Percentiles rank a stretch among this genome's conserved stretches.
Conservation (phyloP, 2,329 filamentous ascomycete species). For the Diaporthe sp. region DNA sequence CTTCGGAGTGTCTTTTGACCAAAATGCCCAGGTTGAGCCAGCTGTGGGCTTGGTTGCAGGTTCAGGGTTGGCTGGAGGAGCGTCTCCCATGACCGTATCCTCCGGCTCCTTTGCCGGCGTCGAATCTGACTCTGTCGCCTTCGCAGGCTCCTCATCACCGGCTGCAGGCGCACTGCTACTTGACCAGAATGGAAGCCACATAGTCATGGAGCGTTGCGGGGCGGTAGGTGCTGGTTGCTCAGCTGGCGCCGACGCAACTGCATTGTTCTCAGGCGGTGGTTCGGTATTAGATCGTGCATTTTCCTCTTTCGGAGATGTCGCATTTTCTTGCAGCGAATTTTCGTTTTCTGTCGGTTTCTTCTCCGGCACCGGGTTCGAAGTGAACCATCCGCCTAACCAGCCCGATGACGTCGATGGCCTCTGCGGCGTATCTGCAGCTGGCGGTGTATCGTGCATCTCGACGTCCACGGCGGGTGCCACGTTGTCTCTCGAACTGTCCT, state of each 20-base stretch:
- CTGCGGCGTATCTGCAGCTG: conserved; percentile 29
- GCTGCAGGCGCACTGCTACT: conserved; percentile 39
- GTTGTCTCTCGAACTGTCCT: conserved; percentile 2
- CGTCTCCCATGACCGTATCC: conserved; percentile 61
- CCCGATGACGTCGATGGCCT: conserved; percentile 56
- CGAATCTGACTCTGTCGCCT: conserved; percentile 38
- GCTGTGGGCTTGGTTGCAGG: conserved; percentile 59
- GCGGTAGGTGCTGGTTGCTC: conserved; percentile 41
- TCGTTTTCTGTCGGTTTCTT: conserved; percentile 39
- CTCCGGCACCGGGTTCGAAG: conserved; percentile 42
- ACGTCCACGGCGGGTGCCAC: neutral
- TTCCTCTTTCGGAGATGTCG: conserved; percentile 36
- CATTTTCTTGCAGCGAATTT: conserved; percentile 40
- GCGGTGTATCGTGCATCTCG: conserved; percentile 18
- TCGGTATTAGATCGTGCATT: conserved; percentile 23
- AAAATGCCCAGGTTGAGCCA: conserved; percentile 85
- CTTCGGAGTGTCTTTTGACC: conserved; percentile 72
- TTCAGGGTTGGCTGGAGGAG: conserved; percentile 49
- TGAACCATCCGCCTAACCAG: conserved; percentile 69
- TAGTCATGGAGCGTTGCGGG: conserved; percentile 23
- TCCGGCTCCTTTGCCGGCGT: conserved; percentile 50
- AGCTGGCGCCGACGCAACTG: neutral
- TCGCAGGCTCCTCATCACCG: conserved; percentile 29
- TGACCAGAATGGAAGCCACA: conserved; percentile 52
- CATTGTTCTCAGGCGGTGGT: conserved; percentile 4